A percentile compares a stretch with the other conserved stretches of the same genome.
phyloP scores from a whole-genome alignment of 1,284 basidiomycete species.

The Trichosporon inkin region DNA sequence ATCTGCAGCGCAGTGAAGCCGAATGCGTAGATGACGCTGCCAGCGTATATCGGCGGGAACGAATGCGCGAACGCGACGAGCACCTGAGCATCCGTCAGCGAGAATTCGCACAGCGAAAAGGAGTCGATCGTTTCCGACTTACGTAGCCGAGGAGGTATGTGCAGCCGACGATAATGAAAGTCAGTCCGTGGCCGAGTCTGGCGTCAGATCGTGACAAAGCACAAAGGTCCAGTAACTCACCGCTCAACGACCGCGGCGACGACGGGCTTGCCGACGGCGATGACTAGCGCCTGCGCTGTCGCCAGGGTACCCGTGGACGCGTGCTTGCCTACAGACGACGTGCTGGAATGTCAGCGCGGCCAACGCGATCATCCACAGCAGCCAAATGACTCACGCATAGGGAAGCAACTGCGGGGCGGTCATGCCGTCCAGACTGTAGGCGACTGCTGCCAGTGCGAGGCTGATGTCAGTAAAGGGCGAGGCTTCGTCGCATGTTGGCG shows the following conservation, averaged over 20 bases:
- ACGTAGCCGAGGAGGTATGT: conserved; percentile 56
- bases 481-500: neutral
- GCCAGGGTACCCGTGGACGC: conserved; percentile 62
- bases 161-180: conserved; percentile 59
- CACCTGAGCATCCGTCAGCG: conserved; percentile 58
- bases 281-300: conserved; percentile 53
- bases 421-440: neutral
- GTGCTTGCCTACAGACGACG: conserved; percentile 55
- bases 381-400: neutral
- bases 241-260: conserved; percentile 75
- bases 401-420: neutral
- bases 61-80: conserved; percentile 63
- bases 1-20: conserved; percentile 63
- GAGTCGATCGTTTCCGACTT: no score
- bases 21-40: conserved; percentile 23
- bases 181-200: conserved; percentile 52
- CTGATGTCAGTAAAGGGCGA: neutral
- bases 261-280: conserved; percentile 71
- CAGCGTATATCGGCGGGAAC: conserved; percentile 54
- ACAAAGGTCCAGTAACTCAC: neutral
- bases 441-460: neutral
- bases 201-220: no score
- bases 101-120: no score
- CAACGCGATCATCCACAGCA: no score
- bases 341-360: conserved; percentile 23